Conservation (phyloP, 2,329 filamentous ascomycete species). For the Penicillium sclerotiorum region DNA sequence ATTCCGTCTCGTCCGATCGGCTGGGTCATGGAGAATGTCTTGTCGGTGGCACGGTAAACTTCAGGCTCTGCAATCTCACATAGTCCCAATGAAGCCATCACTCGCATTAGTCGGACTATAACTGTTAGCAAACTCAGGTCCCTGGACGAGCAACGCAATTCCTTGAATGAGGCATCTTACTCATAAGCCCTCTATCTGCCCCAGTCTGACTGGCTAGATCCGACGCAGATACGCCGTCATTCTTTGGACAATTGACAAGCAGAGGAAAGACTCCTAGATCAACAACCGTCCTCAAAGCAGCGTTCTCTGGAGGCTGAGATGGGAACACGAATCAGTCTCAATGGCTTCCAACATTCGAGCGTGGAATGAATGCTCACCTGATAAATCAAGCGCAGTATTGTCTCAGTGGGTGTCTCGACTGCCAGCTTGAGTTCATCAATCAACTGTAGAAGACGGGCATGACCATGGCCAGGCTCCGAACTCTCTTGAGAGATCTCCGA, state of each 20-base stretch:
- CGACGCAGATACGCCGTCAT: slow-evolving; percentile 26
- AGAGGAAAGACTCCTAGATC: slow-evolving; percentile 33
- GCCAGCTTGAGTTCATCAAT: slow-evolving; percentile 25
- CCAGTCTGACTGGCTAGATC: slow-evolving; percentile 31
- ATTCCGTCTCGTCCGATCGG: slow-evolving; percentile 35
- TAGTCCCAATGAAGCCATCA: slow-evolving; percentile 32
- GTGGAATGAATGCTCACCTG: slow-evolving; percentile 25
- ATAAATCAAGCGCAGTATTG: slow-evolving; percentile 35
- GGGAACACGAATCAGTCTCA: not conserved
- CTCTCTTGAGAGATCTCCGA: not conserved
- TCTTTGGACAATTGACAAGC: slow-evolving; percentile 22
- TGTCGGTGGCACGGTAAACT: slow-evolving; percentile 29
- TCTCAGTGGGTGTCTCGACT: slow-evolving; percentile 37
- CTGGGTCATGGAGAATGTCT: slow-evolving; percentile 28
- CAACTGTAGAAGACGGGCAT: slow-evolving; percentile 19
- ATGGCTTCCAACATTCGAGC: not conserved
- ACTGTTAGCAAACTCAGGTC: not conserved
- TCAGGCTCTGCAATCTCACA: slow-evolving; percentile 25
- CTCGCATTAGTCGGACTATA: slow-evolving; percentile 35
- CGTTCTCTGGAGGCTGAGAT: slow-evolving; percentile 35
- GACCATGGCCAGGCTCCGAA: slow-evolving; percentile 5
- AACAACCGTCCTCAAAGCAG: slow-evolving; percentile 34
- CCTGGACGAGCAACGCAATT: not conserved
- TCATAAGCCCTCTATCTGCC: slow-evolving; percentile 34
- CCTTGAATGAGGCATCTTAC: slow-evolving; percentile 17